phyloP scores from a whole-genome alignment of 1,284 basidiomycete species.

The Trichosporon asahii region DNA sequence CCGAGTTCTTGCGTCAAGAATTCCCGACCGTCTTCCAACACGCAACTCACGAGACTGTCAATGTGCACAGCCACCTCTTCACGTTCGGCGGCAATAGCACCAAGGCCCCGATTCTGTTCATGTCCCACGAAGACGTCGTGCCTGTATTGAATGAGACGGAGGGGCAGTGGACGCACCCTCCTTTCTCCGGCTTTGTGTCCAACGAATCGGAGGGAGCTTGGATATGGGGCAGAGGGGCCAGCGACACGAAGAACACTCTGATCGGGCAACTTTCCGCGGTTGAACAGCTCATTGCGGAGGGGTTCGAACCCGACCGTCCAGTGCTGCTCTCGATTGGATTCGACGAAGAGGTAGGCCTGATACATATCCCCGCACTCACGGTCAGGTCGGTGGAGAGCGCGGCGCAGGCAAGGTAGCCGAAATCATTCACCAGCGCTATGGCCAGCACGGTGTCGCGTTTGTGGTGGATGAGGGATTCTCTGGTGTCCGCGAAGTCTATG shows the following conservation, averaged over 20 bases:
- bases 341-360: conserved; percentile 53
- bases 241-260: conserved; percentile 23
- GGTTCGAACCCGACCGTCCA: conserved; percentile 52
- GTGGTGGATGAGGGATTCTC: conserved; percentile 55
- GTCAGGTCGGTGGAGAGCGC: conserved; percentile 43
- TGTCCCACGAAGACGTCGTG: conserved; percentile 57
- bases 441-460: conserved; percentile 50
- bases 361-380: background rate
- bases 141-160: conserved; percentile 59
- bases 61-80: conserved; percentile 52
- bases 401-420: conserved; percentile 47
- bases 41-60: conserved; percentile 50
- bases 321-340: conserved; percentile 56
- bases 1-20: conserved; percentile 48
- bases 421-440: conserved; percentile 49
- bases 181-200: conserved; percentile 10
- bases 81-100: conserved; percentile 45
- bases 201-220: conserved; percentile 13
- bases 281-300: conserved; percentile 41
- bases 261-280: conserved; percentile 20
- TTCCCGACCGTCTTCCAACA: conserved; percentile 45
- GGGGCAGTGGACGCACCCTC: conserved; percentile 60
- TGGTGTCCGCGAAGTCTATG: conserved; percentile 44
- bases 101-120: conserved; percentile 46
- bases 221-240: conserved; percentile 23